Base-by-base conservation (phyloP, 1,284 basidiomycete genomes). In the Ceratobasidium sp. region DNA sequence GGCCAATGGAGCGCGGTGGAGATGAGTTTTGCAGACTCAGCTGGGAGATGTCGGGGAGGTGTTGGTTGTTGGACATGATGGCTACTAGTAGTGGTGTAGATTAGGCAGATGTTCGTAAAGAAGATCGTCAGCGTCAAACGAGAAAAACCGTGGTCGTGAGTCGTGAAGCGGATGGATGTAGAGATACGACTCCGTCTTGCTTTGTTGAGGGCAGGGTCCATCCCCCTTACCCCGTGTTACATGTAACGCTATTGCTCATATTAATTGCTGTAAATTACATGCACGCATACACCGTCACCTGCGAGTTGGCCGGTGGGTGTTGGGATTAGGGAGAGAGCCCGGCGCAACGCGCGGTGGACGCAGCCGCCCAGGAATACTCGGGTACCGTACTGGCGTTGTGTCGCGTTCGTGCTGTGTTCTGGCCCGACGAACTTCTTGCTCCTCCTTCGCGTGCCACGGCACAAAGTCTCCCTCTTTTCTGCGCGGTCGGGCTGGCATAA, bases 1-100 rank as follows among this genome's bases (percentile, higher is more conserved):
- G 83, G 82, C 93, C 91, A 85, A 93, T 88, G 86, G 91, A 87
- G 86, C 90, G 91, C 88, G 88, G 89, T 83, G 88, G 88, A 76
- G 86, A 84, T 78, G 84, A 81, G 71, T 88, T 85, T 83, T 86
- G 86, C 83, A 93, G 87, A 80, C 90, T 89, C 80, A 93, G 83
- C 79, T 89, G 84, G 72, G 90, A 88, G 78, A 93, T 87, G 84
- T 93, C 91, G 77, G 92, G 91, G n/a, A 65, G 31, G 29, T 74
- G 51, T 22, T 43, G 49, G 49, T 64, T 51, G 39, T 63, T 59
- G 37, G 66, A 56, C 66, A 69, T 69, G 3, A 24, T 7, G 51
- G 53, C 46, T 65, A 69, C 27, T 24, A 22, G 51, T 43, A 43
- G 66, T 37, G 29, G 9, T 58, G 53, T 69, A 61, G 3, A 59